Evolutionary conservation across 805 yeast species (phyloP).

Genomic region (Sungouiozyma ichnusensis): DNA sequence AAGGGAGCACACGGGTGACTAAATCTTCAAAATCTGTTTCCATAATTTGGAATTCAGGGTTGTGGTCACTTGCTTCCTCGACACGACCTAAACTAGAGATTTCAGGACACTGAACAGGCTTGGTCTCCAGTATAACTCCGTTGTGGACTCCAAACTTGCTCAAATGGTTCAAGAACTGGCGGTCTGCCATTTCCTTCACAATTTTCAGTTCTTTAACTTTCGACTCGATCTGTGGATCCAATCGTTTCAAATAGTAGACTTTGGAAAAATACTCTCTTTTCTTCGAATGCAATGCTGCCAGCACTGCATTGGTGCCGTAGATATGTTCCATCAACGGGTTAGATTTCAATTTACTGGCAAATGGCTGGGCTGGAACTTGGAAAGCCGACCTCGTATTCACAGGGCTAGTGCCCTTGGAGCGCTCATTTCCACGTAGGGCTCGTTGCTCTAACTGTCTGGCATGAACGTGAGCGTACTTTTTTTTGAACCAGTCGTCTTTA

Average conservation of each 20-base stretch:
- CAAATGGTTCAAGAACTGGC: constrained; percentile 47
- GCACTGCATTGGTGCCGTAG: constrained; percentile 67
- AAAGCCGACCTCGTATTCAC: not conserved
- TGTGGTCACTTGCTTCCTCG: constrained; percentile 9
- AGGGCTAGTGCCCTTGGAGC: constrained; percentile 11
- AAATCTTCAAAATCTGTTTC: not conserved
- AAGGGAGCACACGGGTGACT: not conserved
- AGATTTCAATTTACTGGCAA: constrained; percentile 19
- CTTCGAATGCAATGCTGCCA: constrained; percentile 52
- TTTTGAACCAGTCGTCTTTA: constrained; percentile 52
- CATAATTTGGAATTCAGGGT: constrained; percentile 3
- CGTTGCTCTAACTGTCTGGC: constrained; percentile 31
- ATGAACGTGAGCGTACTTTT: constrained; percentile 58
- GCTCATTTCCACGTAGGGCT: constrained; percentile 11
- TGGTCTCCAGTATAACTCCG: constrained; percentile 64
- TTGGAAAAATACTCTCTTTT: constrained; percentile 44
- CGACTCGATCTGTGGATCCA: constrained; percentile 35
- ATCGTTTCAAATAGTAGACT: constrained; percentile 37
- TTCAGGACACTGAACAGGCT: constrained; percentile 24
- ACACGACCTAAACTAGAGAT: constrained; percentile 24
- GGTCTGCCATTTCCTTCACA: constrained; percentile 15
- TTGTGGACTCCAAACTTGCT: constrained; percentile 69
- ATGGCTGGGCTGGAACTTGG: constrained; percentile 1
- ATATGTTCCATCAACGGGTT: constrained; percentile 56
- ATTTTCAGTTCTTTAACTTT: constrained; percentile 31